These are phyloP conservation scores for Solanum chmielewskii DNA, from an alignment of 257 asterid genomes.

Conservation along the genomic window DNA sequence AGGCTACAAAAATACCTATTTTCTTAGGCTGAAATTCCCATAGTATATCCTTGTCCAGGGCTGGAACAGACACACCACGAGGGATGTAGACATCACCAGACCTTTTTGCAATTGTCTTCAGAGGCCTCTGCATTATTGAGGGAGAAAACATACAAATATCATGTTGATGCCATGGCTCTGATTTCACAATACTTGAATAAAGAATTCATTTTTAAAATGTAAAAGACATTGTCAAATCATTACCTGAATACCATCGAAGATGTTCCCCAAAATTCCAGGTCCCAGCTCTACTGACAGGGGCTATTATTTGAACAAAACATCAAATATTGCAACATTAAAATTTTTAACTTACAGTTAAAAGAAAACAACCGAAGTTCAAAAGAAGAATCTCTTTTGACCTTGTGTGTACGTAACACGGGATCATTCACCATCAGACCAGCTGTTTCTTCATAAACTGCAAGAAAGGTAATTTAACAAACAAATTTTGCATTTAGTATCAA, in stretches of 20 bases:
- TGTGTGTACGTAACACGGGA: constrained; percentile 93
- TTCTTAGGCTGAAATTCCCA: constrained; percentile 97
- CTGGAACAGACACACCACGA: constrained; percentile 98
- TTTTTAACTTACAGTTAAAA: not conserved
- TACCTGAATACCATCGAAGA: constrained; percentile 98
- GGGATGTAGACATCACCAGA: constrained; percentile 99
- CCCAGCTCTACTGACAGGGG: constrained; percentile 95
- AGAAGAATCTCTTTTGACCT: constrained; percentile 31
- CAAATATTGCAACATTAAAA: not conserved
- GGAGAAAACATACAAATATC: not conserved
- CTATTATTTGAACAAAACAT: constrained; percentile 25
- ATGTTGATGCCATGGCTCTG: not conserved
- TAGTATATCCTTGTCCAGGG: constrained; percentile 85
- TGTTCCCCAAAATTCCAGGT: constrained; percentile 94
- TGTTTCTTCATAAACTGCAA: constrained; percentile 94
- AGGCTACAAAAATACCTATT: constrained; percentile 37
- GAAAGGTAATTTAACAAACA: not conserved
- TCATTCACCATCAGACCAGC: constrained; percentile 95
- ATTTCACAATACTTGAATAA: not conserved
- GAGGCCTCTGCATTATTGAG: constrained; percentile 70
- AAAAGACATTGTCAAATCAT: not conserved
- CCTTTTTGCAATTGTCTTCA: constrained; percentile 83
- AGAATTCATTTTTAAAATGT: not conserved
- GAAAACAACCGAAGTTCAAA: not conserved
- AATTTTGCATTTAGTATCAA: not conserved